Evolutionary conservation across 73 alveolate genomes (phyloP), one percentile per base, ranked within the genome.

Genomic region (Paramecium tetraurelia): DNA sequence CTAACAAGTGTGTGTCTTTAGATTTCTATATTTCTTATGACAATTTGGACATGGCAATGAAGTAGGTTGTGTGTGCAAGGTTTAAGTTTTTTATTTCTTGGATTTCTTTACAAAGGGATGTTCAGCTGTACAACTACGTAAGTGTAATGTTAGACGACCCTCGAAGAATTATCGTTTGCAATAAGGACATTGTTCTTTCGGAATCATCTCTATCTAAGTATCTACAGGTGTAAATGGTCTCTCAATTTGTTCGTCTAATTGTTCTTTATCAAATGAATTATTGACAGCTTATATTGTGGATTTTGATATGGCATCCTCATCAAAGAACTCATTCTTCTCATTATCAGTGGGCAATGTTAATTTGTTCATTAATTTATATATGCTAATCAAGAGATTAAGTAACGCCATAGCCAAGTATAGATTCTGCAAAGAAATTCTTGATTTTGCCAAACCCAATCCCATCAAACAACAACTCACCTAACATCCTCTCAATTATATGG

Each of bases 181-280:
- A 75, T 75, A 7, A 1, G 87, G 87, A 36, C 87, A 75, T 75
- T 75, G 87, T 75, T 75, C 87, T 24, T 75, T 75, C 14, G 69
- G 69, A n/a, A 53, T 53, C 11, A 21, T 29, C 8, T 75, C 87
- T 36, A 31, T 44, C 69, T 75, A 40, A 36, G 36, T 35, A n/a
- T 75, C 87, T 2, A 33, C 14, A 36, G 87, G 87, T 75, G 87
- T 75, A 20, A 75, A 75, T 33, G 87, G 87, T 75, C 87, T 75
- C 38, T 75, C 87, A 33, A 75, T 21, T n/a, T 75, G 7, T 36
- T 75, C 87, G 38, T 75, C 87, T 36, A 75, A 4, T 10, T 75
- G 20, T 75, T 40, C 33, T 40, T 75, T 75, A 14, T 75, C 68
- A 75, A 75, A 75, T 14, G 87, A 75, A 75, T 75, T 75, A 75